A percentile compares a stretch with the other conserved stretches of the same genome.
phyloP scores from a whole-genome alignment of 306 rosid genomes.

The Aeschynomene evenia region DNA sequence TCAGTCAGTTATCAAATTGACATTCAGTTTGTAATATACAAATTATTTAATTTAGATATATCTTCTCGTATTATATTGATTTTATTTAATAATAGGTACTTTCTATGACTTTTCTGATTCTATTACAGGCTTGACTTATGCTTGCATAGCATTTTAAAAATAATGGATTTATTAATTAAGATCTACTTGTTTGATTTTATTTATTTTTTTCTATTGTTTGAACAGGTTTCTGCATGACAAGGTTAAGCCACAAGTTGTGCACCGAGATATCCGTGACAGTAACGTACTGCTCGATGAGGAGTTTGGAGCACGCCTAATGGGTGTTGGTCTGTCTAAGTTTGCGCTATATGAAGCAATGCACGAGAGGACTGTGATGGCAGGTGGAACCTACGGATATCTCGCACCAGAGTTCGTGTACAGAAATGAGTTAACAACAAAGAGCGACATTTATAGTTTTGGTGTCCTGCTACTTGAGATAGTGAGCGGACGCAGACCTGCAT shows the following conservation, averaged over 20 bases:
- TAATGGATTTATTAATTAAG: not conserved
- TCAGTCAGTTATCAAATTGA: not conserved
- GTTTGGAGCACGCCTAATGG: constrained; percentile 93
- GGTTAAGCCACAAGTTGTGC: constrained; percentile 97
- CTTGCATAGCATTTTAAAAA: constrained; percentile 14
- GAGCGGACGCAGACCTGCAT: constrained; percentile 93
- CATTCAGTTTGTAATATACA: not conserved
- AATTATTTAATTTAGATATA: not conserved
- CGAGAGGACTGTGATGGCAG: constrained; percentile 96
- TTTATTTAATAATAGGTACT: constrained; percentile 10
- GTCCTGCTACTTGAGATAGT: constrained; percentile 91
- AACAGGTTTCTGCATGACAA: constrained; percentile 94
- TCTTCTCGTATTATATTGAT: not conserved
- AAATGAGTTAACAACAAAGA: constrained; percentile 92
- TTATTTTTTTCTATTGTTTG: not conserved
- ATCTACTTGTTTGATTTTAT: not conserved
- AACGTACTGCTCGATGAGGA: constrained; percentile 95
- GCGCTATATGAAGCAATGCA: constrained; percentile 94
- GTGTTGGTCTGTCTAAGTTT: constrained; percentile 90
- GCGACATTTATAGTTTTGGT: constrained; percentile 93
- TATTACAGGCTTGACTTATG: not conserved
- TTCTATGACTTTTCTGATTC: not conserved
- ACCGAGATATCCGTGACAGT: constrained; percentile 93
- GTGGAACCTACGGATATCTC: constrained; percentile 94
- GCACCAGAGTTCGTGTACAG: constrained; percentile 95